Evolutionary conservation across 441 rosid species (phyloP).

Genomic region (Euphorbia schlechtendalii): DNA sequence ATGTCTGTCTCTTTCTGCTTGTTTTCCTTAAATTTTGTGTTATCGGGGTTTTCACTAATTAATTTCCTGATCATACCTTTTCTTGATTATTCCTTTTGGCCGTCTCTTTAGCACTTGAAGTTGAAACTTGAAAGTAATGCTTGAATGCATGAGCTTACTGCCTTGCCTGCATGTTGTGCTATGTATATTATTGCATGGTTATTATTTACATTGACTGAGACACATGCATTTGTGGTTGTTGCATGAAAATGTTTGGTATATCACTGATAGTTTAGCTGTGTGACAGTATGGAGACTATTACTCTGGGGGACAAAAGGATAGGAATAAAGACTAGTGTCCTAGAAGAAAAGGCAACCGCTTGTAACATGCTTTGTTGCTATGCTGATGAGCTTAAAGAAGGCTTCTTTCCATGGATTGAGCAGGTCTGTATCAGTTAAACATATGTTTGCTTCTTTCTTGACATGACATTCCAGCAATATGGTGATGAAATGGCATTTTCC

Average conservation of each 20-base stretch:
- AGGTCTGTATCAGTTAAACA: conserved; percentile 41
- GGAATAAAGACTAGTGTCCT: conserved; percentile 97
- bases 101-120: too few relatives aligned
- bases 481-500: conserved; percentile 13
- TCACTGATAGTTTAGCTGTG: conserved; percentile 18
- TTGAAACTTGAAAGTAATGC: not conserved
- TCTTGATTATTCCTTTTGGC: not conserved
- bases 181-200: not conserved
- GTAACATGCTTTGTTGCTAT: conserved; percentile 98
- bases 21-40: not conserved
- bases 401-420: conserved; percentile 98
- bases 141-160: not conserved
- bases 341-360: conserved; percentile 98
- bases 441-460: not conserved
- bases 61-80: not conserved
- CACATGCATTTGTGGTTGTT: not conserved
- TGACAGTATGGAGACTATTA: conserved; percentile 98
- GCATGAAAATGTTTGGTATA: conserved; percentile 14
- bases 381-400: conserved; percentile 99
- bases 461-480: conserved; percentile 1
- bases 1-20: not conserved
- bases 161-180: too few relatives aligned
- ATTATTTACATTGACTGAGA: not conserved
- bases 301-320: conserved; percentile 96
- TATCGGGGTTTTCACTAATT: not conserved